Conservation (phyloP, 805 yeast species). For the Allodekkera sacchari region DNA sequence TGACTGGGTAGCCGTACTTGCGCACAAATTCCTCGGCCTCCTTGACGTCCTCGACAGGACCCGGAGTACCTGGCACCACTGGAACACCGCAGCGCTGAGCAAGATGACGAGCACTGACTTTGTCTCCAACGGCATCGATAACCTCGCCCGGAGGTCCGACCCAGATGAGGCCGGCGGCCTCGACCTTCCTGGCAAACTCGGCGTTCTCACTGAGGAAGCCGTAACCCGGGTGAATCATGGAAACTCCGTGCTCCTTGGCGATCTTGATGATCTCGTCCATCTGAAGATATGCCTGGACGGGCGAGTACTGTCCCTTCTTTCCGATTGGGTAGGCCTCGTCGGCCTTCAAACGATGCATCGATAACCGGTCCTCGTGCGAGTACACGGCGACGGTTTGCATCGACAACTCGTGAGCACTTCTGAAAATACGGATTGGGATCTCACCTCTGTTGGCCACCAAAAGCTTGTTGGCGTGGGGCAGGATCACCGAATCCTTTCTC, state of each 20-base stretch:
- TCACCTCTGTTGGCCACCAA: slow-evolving; percentile 82
- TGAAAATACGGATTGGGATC: slow-evolving; percentile 80
- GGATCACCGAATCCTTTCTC: slow-evolving; percentile 35
- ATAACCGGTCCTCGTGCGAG: slow-evolving; percentile 90
- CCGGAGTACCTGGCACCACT: slow-evolving; percentile 95
- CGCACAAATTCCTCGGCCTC: slow-evolving; percentile 77
- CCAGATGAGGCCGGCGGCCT: slow-evolving; percentile 88
- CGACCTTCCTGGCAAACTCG: slow-evolving; percentile 88
- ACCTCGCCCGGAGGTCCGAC: slow-evolving; percentile 85
- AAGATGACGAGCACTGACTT: slow-evolving; percentile 85
- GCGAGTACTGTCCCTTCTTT: slow-evolving; percentile 78
- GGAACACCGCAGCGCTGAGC: slow-evolving; percentile 83
- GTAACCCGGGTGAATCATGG: slow-evolving; percentile 90
- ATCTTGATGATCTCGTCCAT: slow-evolving; percentile 89
- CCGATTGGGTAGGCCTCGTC: slow-evolving; percentile 94
- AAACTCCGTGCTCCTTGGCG: slow-evolving; percentile 68
- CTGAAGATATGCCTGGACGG: slow-evolving; percentile 93
- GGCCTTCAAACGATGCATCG: slow-evolving; percentile 92
- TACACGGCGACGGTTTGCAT: slow-evolving; percentile 97
- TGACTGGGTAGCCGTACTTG: slow-evolving; percentile 88
- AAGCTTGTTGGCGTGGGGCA: slow-evolving; percentile 51
- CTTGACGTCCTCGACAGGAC: slow-evolving; percentile 76
- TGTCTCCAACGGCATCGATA: slow-evolving; percentile 94
- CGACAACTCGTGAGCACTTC: slow-evolving; percentile 95
- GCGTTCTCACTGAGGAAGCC: slow-evolving; percentile 88